Evolutionary conservation across 805 yeast species (phyloP).

Genomic region (Schizosaccharomyces cryophilus): DNA sequence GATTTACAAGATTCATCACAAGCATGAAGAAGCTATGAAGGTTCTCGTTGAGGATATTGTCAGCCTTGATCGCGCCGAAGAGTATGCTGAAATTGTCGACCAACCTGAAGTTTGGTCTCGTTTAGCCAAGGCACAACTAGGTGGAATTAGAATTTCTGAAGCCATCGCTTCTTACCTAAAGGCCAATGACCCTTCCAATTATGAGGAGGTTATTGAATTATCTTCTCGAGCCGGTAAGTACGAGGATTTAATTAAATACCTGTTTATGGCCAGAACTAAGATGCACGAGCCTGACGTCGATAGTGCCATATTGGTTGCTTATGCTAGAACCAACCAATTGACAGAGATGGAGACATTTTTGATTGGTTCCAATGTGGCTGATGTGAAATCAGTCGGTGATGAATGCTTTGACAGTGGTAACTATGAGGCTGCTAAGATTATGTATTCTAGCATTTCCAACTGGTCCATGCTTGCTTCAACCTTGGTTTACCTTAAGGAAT

Average conservation of each 20-base stretch:
- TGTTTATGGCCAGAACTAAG: constrained; percentile 75
- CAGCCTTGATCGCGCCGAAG: constrained; percentile 86
- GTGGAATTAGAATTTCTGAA: constrained; percentile 76
- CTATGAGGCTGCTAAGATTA: constrained; percentile 78
- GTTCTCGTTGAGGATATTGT: constrained; percentile 80
- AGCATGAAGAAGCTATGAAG: constrained; percentile 54
- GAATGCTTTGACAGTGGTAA: constrained; percentile 54
- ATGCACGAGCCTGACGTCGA: constrained; percentile 81
- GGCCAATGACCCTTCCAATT: constrained; percentile 79
- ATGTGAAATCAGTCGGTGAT: constrained; percentile 79
- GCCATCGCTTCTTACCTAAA: constrained; percentile 77
- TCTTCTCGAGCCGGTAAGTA: constrained; percentile 90
- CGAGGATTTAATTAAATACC: constrained; percentile 69
- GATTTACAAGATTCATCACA: constrained; percentile 65
- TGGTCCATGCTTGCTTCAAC: constrained; percentile 95
- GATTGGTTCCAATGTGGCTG: constrained; percentile 76
- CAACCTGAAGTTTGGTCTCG: constrained; percentile 78
- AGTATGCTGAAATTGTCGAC: constrained; percentile 74
- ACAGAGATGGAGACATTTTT: constrained; percentile 67
- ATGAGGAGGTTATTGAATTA: constrained; percentile 73
- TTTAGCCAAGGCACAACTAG: constrained; percentile 84
- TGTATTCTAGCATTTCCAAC: constrained; percentile 67
- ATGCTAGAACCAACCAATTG: constrained; percentile 53
- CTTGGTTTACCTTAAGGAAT: constrained; percentile 70
- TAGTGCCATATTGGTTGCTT: constrained; percentile 70